phyloP scores from a whole-genome alignment of 768 basidiomycete species.

The Mycena galopus region DNA sequence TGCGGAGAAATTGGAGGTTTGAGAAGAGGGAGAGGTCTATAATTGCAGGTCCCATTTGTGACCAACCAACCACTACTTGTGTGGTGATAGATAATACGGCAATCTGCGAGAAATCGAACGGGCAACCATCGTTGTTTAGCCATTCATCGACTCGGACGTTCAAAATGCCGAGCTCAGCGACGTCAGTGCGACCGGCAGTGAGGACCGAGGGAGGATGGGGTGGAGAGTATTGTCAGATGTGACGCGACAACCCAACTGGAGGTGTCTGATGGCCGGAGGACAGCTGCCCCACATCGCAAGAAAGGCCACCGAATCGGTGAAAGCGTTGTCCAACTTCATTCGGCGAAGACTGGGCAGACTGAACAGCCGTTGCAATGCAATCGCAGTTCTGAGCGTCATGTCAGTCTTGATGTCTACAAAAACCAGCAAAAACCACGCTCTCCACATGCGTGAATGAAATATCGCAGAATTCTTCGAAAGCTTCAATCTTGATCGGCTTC shows the following conservation, averaged over 20 bases:
- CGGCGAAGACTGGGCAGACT: not conserved
- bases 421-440: not conserved
- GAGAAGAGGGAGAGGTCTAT: not conserved
- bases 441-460: not conserved
- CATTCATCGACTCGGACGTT: not conserved
- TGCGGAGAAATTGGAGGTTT: not conserved
- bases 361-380: not conserved
- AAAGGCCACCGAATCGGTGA: not conserved
- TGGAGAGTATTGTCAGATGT: not conserved
- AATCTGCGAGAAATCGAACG: not conserved
- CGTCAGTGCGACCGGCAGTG: not conserved
- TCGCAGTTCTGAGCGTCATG: not conserved
- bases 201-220: not conserved
- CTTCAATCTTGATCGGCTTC: not conserved
- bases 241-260: not conserved
- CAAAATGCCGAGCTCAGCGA: not conserved
- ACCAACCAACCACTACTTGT: not conserved
- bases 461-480: not conserved
- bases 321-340: not conserved
- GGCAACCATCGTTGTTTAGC: not conserved
- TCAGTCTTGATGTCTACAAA: not conserved
- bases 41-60: not conserved
- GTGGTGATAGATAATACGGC: not conserved
- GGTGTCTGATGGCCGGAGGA: not conserved
- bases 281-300: not conserved